Evolutionary conservation across 208 protist genomes (phyloP).

Genomic region (Trypanosomatidae sp.): DNA sequence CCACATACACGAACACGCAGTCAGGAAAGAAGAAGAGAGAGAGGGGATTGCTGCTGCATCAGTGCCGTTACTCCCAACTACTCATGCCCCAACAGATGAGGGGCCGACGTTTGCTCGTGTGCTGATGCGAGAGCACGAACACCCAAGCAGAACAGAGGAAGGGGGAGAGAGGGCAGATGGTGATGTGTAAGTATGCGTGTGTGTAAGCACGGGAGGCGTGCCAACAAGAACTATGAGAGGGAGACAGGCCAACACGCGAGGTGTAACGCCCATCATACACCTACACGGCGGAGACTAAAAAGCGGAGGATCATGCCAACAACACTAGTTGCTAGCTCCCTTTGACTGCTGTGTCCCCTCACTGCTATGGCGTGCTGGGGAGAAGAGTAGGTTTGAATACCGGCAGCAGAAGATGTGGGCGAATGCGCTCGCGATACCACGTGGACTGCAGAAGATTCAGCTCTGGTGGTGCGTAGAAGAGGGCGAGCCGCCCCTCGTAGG

Average conservation of each 20-base stretch:
- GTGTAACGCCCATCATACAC: neutral
- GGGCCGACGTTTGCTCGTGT: neutral
- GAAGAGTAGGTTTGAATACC: constrained; percentile 23
- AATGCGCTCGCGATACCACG: constrained; percentile 43
- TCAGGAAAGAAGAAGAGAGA: neutral
- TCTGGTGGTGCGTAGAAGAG: constrained; percentile 88
- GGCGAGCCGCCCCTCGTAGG: constrained; percentile 80
- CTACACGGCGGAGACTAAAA: neutral
- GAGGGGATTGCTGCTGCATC: neutral
- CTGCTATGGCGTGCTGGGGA: neutral
- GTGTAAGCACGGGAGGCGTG: neutral
- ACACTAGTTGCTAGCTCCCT: neutral
- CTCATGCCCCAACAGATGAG: neutral
- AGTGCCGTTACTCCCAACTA: neutral
- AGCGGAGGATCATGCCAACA: neutral
- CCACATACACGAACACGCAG: neutral
- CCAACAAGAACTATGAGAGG: neutral
- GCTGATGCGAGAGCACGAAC: neutral
- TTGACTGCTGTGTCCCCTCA: neutral
- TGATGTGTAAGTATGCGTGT: neutral
- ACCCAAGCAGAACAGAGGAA: no score
- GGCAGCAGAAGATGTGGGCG: constrained; percentile 38
- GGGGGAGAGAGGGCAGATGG: neutral
- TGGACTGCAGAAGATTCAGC: constrained; percentile 50
- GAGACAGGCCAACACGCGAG: neutral